Conservation (phyloP, 1,284 basidiomycete species). For the Trichosporon sp. region DNA sequence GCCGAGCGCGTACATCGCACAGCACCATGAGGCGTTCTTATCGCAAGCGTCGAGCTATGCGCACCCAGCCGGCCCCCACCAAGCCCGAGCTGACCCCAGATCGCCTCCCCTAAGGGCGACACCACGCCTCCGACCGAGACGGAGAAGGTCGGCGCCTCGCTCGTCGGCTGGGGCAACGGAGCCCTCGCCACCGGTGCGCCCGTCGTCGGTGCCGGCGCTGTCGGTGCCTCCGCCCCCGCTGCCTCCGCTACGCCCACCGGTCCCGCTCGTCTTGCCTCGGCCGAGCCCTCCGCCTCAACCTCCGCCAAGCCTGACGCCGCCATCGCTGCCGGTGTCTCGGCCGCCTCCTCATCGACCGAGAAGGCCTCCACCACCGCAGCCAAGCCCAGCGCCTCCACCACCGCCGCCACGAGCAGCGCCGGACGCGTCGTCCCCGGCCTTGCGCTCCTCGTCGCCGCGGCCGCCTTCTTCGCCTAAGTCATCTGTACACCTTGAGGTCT, state of each 20-base stretch:
- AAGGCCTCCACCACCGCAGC: background rate
- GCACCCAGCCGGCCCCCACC: background rate
- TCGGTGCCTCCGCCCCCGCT: background rate
- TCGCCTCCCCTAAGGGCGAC: slow-evolving; percentile 39
- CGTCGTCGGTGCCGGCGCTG: background rate
- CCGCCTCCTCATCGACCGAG: background rate
- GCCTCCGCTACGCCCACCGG: background rate
- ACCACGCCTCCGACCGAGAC: slow-evolving; percentile 37
- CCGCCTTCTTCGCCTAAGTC: background rate
- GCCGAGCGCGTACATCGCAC: background rate
- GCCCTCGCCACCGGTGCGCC: background rate
- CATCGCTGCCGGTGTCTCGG: background rate
- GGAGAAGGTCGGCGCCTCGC: background rate
- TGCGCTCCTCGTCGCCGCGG: background rate
- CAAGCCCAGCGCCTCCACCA: background rate
- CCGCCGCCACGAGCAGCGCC: background rate
- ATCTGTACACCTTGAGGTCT: background rate
- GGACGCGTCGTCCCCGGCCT: background rate
- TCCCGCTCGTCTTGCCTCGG: background rate
- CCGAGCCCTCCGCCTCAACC: background rate
- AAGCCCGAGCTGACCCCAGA: slow-evolving; percentile 9
- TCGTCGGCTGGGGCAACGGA: slow-evolving; percentile 39
- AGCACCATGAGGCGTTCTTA: background rate
- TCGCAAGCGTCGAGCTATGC: too few relatives aligned
- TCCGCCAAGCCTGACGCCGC: background rate